A percentile compares a stretch with the other conserved stretches of the same genome.
Evolutionary conservation across 441 rosid genomes (phyloP).

Genomic region (Viola pubescens): DNA sequence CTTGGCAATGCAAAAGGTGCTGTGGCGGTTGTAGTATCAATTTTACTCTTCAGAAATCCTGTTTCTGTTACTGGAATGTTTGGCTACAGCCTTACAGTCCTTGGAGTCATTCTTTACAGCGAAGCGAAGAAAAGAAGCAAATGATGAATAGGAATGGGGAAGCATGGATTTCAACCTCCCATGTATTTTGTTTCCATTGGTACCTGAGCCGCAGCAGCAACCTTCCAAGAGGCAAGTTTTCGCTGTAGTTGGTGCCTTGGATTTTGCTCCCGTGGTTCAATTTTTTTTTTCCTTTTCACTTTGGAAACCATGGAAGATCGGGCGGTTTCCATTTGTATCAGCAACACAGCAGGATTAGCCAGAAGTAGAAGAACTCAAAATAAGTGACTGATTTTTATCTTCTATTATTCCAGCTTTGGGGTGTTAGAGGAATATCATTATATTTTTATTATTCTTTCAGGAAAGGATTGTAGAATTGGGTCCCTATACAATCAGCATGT

Average conservation of each 20-base stretch:
- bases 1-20: conserved; percentile 50
- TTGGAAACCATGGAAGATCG: conserved; percentile 22
- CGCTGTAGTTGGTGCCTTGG: conserved; percentile 20
- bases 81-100: conserved; percentile 37
- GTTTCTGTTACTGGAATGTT: conserved; percentile 49
- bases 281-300: conserved; percentile 13
- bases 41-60: conserved; percentile 42
- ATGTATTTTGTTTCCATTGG: conserved; percentile 11
- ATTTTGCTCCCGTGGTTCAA: conserved; percentile 22
- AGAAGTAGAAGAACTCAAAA: conserved; percentile 22
- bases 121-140: conserved; percentile 45
- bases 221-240: conserved; percentile 12
- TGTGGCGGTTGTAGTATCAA: conserved; percentile 45
- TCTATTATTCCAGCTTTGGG: conserved; percentile 29
- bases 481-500: conserved; percentile 28
- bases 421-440: conserved; percentile 26
- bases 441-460: conserved; percentile 32
- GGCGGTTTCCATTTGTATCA: conserved; percentile 31
- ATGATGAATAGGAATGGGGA: conserved; percentile 8
- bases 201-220: conserved; percentile 13
- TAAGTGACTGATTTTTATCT: conserved; percentile 25
- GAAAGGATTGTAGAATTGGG: conserved; percentile 28
- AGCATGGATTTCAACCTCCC: neutral
- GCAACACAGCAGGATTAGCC: conserved; percentile 36
- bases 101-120: conserved; percentile 42